phyloP scores from a whole-genome alignment of 2,329 filamentous ascomycete genomes.

The Coniochaeta sp. region DNA sequence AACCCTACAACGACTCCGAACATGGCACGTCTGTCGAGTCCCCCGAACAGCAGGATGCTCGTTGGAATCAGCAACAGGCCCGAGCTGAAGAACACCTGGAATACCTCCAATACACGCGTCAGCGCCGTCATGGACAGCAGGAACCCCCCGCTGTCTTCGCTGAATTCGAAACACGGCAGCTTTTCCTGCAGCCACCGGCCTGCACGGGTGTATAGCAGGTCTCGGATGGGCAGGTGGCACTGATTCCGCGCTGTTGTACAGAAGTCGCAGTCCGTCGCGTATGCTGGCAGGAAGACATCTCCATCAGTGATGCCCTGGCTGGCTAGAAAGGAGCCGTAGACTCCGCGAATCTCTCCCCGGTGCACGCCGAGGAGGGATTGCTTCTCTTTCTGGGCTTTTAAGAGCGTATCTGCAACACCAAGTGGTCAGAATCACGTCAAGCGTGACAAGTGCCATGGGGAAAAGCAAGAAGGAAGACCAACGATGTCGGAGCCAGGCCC shows the following conservation, averaged over 20 bases:
- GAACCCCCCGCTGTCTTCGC: not conserved
- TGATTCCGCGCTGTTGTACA: not conserved
- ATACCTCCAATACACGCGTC: conserved; percentile 1
- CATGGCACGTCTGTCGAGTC: not conserved
- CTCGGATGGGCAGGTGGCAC: not conserved
- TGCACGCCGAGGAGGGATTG: not conserved
- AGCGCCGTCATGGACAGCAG: not conserved
- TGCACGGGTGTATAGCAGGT: not conserved
- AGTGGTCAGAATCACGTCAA: not conserved
- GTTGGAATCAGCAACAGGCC: conserved; percentile 4
- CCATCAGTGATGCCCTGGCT: not conserved
- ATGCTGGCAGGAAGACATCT: not conserved
- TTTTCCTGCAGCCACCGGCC: conserved; percentile 2
- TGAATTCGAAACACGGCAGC: not conserved
- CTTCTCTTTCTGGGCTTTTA: not conserved
- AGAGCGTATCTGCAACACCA: not conserved
- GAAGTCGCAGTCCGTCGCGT: not conserved
- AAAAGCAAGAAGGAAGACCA: not conserved
- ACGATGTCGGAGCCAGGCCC: not conserved
- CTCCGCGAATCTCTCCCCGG: not conserved
- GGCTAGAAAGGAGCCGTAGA: not conserved
- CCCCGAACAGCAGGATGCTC: conserved; percentile 3
- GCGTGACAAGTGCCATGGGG: not conserved
- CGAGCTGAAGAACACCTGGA: not conserved
- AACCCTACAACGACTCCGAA: conserved; percentile 7